These are phyloP conservation scores for Aphanomyces invadans DNA, from an alignment of 352 stramenopile genomes.

Conservation along the genomic window DNA sequence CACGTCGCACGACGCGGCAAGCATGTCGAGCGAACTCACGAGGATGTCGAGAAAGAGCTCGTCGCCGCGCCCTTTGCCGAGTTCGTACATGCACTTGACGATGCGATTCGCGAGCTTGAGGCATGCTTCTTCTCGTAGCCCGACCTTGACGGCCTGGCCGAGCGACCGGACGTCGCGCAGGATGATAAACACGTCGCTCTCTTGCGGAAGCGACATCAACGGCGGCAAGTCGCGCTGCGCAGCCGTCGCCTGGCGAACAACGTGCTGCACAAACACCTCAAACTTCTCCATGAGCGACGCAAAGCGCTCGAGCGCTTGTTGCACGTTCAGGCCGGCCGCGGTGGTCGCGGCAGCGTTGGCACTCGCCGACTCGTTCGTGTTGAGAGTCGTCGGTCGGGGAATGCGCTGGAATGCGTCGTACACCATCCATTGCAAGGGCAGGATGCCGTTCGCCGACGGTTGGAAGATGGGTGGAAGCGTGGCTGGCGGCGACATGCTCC, in stretches of 20 bases:
- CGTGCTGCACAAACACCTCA: slow-evolving; percentile 82
- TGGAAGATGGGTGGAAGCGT: slow-evolving; percentile 92
- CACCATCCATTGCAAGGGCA: slow-evolving; percentile 90
- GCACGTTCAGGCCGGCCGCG: slow-evolving; percentile 62
- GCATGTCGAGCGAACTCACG: slow-evolving; percentile 89
- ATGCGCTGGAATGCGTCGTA: slow-evolving; percentile 98
- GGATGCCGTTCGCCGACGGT: slow-evolving; percentile 88
- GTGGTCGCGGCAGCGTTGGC: no score
- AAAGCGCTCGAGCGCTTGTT: slow-evolving; percentile 70
- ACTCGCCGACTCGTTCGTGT: slow-evolving; percentile 25
- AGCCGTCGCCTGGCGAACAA: slow-evolving; percentile 61
- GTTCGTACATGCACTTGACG: slow-evolving; percentile 97
- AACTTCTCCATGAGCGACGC: slow-evolving; percentile 80
- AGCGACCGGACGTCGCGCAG: slow-evolving; percentile 70
- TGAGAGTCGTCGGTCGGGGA: slow-evolving; percentile 83
- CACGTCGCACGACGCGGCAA: slow-evolving; percentile 88
- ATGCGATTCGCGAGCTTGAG: slow-evolving; percentile 95
- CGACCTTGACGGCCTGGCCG: slow-evolving; percentile 62
- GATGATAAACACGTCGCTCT: slow-evolving; percentile 80
- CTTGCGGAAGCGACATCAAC: slow-evolving; percentile 51
- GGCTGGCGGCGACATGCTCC: slow-evolving; percentile 51
- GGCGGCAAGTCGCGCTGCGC: slow-evolving; percentile 71
- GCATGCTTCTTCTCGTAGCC: slow-evolving; percentile 83
- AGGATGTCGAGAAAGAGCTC: slow-evolving; percentile 94
- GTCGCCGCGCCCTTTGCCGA: slow-evolving; percentile 73